Conservation (phyloP, 257 asterid genomes). For the Penstemon davidsonii region DNA sequence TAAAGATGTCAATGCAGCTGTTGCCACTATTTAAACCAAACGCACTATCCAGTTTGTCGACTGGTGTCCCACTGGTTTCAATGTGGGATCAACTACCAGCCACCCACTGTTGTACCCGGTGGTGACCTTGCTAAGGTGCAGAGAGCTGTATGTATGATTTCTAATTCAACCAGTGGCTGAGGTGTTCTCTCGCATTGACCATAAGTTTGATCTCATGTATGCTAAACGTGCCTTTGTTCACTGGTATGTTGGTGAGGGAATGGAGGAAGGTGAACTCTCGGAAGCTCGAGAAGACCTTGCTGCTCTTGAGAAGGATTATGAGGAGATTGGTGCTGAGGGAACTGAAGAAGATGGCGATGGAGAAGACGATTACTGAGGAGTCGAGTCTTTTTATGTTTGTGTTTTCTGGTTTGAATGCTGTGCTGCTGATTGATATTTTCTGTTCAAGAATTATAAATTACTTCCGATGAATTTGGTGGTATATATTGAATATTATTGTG, state of each 20-base stretch:
- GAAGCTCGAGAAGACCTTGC: conserved; percentile 49
- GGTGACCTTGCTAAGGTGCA: conserved; percentile 47
- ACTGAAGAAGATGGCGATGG: conserved; percentile 37
- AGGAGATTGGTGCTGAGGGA: conserved; percentile 44
- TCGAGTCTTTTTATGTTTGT: background rate
- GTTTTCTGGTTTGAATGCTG: background rate
- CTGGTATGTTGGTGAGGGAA: conserved; percentile 51
- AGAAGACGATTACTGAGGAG: conserved; percentile 32
- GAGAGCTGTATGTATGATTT: conserved; percentile 47
- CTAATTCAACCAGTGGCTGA: conserved; percentile 49
- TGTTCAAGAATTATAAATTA: background rate
- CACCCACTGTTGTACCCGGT: conserved; percentile 46
- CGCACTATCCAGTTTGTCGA: conserved; percentile 45
- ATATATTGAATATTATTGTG: no score
- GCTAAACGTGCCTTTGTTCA: conserved; percentile 45
- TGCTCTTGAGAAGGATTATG: conserved; percentile 35
- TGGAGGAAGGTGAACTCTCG: conserved; percentile 51
- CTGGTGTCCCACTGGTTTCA: conserved; percentile 50
- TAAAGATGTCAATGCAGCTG: conserved; percentile 44
- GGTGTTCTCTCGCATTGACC: conserved; percentile 44
- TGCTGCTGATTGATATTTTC: background rate
- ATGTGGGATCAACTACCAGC: conserved; percentile 48
- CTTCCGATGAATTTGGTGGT: background rate
- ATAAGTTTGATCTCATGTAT: conserved; percentile 45
- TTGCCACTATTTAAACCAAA: conserved; percentile 43